Evolutionary conservation across 2,329 filamentous ascomycete species (phyloP), one percentile per base, ranked within the genome.

Genomic region (Ilyonectria destructans): DNA sequence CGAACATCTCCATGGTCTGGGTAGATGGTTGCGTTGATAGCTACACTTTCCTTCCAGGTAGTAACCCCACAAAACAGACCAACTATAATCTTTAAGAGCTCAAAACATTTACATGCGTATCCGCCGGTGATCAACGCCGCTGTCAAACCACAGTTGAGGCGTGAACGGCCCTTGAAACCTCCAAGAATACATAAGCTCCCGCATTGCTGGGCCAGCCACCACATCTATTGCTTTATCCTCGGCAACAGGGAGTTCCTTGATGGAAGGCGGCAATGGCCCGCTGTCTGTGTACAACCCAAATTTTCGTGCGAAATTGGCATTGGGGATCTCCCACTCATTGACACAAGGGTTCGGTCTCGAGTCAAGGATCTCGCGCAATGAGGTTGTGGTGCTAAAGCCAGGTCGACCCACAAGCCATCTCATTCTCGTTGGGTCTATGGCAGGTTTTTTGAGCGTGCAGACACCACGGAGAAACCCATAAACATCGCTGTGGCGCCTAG

Each of bases 251-350:
- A 84, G 80, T 40, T 82, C 79, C 52, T 75, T 77, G 43, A 83
- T 74, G 23, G 76, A 76, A 23, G 77, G 69, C 13, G 82, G 81
- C 33, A 84, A 65, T 19, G 76, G 76, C 13, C 78, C 73, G 7
- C 74, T 74, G 37, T 74, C 72, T 3, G 77, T 77, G 35, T 83
- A 76, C 15, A 85, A 68, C 6, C 77, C 77, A 62, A 81, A 80
- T 62, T 85, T 85, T 60, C 84, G 77, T 6, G 83, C 84, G 68
- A 85, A 85, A 52, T 82, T 82, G 13, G 82, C 82, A 65, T 85
- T 83, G 3, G 83, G 84, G 49, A 85, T 79, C 21, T 81, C 72
- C 54, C 75, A 77, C 8, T 79, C 81, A n/a, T 75, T 73, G 5
- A 81, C 80, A n/a, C 35, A 58, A 10, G 51, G 51, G 26, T 37